Conservation (phyloP, 2,329 filamentous ascomycete species). For the Fusarium burgessii region DNA sequence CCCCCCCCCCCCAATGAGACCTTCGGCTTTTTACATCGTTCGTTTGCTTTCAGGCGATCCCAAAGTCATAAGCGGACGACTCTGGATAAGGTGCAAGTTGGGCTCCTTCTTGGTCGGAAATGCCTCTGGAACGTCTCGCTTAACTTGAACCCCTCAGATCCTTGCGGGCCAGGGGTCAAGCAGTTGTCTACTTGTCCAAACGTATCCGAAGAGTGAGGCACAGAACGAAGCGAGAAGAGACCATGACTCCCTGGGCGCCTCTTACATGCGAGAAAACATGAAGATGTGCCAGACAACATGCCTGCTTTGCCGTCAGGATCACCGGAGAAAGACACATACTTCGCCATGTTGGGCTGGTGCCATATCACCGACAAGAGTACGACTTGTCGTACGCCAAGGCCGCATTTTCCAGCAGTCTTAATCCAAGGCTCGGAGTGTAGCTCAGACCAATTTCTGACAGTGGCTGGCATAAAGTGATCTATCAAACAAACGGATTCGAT, state of each 20-base stretch:
- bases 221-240: constrained; percentile 5
- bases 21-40: background rate
- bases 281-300: background rate
- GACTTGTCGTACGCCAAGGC: constrained; percentile 10
- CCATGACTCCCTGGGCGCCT: background rate
- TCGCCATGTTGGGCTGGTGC: background rate
- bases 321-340: background rate
- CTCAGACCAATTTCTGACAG: constrained; percentile 9
- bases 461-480: constrained; percentile 17
- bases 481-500: constrained; percentile 26
- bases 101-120: background rate
- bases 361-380: background rate
- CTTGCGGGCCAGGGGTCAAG: background rate
- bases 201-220: background rate
- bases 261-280: background rate
- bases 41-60: constrained; percentile 1
- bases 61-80: constrained; percentile 3
- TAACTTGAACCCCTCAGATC: background rate
- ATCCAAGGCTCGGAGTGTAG: background rate
- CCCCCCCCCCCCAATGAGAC: background rate
- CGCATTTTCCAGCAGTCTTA: constrained; percentile 14
- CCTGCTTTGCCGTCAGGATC: background rate
- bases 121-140: background rate
- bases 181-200: background rate
- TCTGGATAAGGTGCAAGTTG: background rate